Conservation (phyloP, 2,329 filamentous ascomycete species). For the Rachicladosporium sp. region DNA sequence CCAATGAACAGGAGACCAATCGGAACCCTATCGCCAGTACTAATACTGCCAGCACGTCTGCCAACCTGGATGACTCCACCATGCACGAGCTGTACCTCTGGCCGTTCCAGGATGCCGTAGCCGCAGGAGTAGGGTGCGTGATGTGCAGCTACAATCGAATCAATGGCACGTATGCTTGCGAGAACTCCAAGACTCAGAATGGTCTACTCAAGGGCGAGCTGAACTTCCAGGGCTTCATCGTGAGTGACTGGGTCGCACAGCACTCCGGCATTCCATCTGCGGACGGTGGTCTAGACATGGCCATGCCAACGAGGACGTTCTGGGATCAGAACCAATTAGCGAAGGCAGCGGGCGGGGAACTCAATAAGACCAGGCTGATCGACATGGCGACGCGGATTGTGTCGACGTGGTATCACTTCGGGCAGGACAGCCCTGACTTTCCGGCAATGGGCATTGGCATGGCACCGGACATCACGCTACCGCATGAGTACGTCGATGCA, state of each 20-base stretch:
- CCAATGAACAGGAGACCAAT: conserved; percentile 41
- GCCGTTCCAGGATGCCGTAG: conserved; percentile 39
- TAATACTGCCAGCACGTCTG: conserved; percentile 22
- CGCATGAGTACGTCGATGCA: conserved; percentile 44
- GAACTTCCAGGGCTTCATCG: conserved; percentile 58
- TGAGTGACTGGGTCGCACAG: conserved; percentile 59
- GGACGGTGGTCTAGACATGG: conserved; percentile 54
- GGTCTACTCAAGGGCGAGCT: conserved; percentile 61
- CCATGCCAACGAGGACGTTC: conserved; percentile 43
- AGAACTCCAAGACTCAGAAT: conserved; percentile 58
- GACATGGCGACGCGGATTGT: conserved; percentile 47
- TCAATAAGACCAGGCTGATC: conserved; percentile 43
- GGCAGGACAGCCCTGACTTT: conserved; percentile 35
- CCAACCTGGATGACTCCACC: conserved; percentile 49
- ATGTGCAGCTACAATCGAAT: conserved; percentile 26
- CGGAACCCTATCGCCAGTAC: conserved; percentile 28
- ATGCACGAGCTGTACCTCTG: conserved; percentile 58
- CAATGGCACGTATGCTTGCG: conserved; percentile 45
- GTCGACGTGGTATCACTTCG: conserved; percentile 45
- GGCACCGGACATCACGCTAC: conserved; percentile 35
- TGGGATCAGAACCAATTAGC: conserved; percentile 33
- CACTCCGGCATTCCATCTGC: conserved; percentile 48
- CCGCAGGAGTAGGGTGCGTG: conserved; percentile 33
- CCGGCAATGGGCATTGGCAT: conserved; percentile 36
- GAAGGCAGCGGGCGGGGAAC: conserved; percentile 47